These are phyloP conservation scores for Fusarium subglutinans DNA, from an alignment of 2,329 filamentous ascomycete genomes.

Conservation along the genomic window DNA sequence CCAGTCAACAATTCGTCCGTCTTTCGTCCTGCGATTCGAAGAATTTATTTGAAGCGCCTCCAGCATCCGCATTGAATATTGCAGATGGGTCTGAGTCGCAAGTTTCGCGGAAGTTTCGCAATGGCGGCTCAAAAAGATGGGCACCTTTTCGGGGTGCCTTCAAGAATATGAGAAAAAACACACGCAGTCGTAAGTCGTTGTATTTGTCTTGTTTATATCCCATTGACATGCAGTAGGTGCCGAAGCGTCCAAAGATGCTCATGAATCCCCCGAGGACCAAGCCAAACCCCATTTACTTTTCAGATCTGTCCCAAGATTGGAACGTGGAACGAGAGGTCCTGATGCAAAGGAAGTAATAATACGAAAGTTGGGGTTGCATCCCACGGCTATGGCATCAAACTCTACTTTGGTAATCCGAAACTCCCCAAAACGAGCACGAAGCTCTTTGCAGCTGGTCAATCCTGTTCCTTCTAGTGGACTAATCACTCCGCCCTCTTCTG, in stretches of 20 bases:
- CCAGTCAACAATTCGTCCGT: conserved; percentile 38
- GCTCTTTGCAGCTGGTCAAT: conserved; percentile 41
- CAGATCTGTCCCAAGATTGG: background rate
- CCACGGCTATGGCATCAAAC: conserved; percentile 39
- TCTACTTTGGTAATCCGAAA: conserved; percentile 44
- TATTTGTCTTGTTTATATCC: background rate
- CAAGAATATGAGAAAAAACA: conserved; percentile 45
- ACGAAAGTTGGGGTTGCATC: conserved; percentile 41
- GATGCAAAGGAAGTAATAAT: conserved; percentile 38
- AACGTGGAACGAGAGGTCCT: conserved; percentile 26
- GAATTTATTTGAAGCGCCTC: conserved; percentile 9
- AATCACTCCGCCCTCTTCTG: conserved; percentile 43
- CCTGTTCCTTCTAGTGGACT: conserved; percentile 25
- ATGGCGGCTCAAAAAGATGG: conserved; percentile 46
- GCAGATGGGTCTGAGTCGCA: conserved; percentile 10
- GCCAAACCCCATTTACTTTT: background rate
- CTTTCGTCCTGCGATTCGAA: conserved; percentile 25
- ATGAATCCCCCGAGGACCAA: background rate
- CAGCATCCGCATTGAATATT: background rate
- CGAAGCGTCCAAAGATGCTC: conserved; percentile 28
- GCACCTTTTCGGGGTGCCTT: conserved; percentile 49
- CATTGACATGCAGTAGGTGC: conserved; percentile 35
- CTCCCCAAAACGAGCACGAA: conserved; percentile 29
- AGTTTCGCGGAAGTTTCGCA: conserved; percentile 38
- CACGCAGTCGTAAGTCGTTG: conserved; percentile 36